Percentiles rank a stretch among this genome's conserved stretches.
Conservation (phyloP, 2,329 filamentous ascomycete species). For the Fusarium tanahbumbuense region DNA sequence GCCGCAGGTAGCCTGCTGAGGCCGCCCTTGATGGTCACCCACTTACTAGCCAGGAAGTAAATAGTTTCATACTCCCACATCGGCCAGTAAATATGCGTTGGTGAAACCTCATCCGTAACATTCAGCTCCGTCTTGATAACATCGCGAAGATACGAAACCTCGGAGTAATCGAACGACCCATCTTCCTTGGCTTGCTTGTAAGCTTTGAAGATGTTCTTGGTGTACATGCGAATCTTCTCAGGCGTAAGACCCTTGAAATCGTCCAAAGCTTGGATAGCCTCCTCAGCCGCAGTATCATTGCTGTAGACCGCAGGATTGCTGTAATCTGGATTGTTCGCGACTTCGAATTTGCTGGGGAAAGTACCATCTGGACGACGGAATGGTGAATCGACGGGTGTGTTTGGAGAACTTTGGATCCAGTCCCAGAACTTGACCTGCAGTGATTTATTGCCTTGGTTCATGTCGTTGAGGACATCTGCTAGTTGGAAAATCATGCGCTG, state of each 20-base stretch:
- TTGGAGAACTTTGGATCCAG: conserved; percentile 62
- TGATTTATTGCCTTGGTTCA: conserved; percentile 64
- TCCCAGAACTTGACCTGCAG: conserved; percentile 68
- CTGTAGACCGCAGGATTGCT: conserved; percentile 35
- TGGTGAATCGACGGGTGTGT: conserved; percentile 1
- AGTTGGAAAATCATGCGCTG: conserved; percentile 74
- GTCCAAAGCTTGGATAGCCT: conserved; percentile 42
- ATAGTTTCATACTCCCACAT: conserved; percentile 45
- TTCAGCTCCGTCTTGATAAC: conserved; percentile 52
- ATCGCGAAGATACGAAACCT: conserved; percentile 50
- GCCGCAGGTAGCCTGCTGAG: conserved; percentile 3
- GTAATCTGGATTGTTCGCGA: conserved; percentile 39
- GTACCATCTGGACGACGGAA: conserved; percentile 46
- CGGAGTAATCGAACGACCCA: conserved; percentile 47
- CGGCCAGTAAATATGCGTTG: conserved; percentile 31
- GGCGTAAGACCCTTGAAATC: conserved; percentile 43
- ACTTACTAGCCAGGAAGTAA: conserved; percentile 30
- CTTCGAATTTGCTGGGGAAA: conserved; percentile 40
- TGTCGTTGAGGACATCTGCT: conserved; percentile 67
- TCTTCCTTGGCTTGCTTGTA: conserved; percentile 48
- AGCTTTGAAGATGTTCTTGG: conserved; percentile 47
- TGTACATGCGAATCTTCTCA: conserved; percentile 40
- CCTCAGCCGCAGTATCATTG: conserved; percentile 41
- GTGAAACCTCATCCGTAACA: conserved; percentile 43
- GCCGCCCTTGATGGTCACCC: conserved; percentile 22